Base-by-base conservation (phyloP, 2,329 filamentous ascomycete species). In the Daldinia sp. region DNA sequence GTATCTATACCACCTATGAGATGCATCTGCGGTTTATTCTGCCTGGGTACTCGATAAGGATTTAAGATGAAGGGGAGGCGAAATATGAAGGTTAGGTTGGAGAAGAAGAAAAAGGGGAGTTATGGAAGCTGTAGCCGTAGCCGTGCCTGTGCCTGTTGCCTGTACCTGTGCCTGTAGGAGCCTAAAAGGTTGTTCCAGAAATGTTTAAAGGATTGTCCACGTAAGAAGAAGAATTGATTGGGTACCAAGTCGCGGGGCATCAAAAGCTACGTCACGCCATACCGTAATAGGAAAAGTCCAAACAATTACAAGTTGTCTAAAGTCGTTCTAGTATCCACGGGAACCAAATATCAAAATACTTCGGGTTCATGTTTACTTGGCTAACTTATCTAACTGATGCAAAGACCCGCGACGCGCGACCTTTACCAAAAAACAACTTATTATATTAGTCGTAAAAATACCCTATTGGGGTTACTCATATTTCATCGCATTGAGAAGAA, bases 201-300 rank as follows among this genome's bases (percentile, higher is more conserved):
- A 17, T 19, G 17, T 21, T 29, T 41, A 13, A 41, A 55, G 51
- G 57, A 49, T n/a, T 19, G 17, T 21, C 34, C 48, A 13, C 45
- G 47, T 17, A 49, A n/a, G 15, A n/a, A 10, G 8, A 27, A 17
- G 13, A 64, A 58, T 57, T n/a, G 54, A 74, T 73, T 74, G 73
- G 73, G 53, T 68, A 34, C 23, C 19, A 51, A 35, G 53, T 53
- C 37, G 63, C 67, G 68, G 68, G 68, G 54, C 62, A 61, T 21
- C 43, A 41, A 39, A 35, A 58, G 41, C 55, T 51, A 49, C 23
- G 10, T 23, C 30, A 49, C 73, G 69, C 81, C 79, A 82, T 51
- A 3, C 76, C 75, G 4, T 4, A 67, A 76, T 69, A 69, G 79
- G 81, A 70, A 81, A 77, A 73, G 74, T 75, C 79, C 82, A 83